Percentiles rank a stretch among this genome's conserved stretches.
phyloP scores from a whole-genome alignment of 208 protist species.

The Angomonas deanei region DNA sequence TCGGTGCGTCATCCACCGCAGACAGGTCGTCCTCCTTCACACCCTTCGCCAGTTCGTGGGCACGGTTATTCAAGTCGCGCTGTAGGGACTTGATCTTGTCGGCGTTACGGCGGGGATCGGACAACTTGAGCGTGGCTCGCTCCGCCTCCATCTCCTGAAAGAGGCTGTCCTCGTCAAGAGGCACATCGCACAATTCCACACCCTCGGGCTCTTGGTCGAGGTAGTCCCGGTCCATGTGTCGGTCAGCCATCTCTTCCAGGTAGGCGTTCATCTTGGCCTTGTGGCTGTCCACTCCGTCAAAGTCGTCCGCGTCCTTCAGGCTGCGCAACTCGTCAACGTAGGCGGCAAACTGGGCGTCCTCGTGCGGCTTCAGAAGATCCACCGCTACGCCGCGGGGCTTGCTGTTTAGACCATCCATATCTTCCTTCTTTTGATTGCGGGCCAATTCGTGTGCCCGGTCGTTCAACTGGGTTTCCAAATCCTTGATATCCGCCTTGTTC shows the following conservation, averaged over 20 bases:
- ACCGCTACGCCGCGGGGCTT: constrained; percentile 41
- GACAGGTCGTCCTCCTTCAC: constrained; percentile 33
- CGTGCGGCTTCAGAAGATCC: constrained; percentile 50
- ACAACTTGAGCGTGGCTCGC: constrained; percentile 40
- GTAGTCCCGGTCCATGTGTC: constrained; percentile 48
- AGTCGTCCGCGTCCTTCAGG: constrained; percentile 30
- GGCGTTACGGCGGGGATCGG: constrained; percentile 21
- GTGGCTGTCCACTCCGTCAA: constrained; percentile 12
- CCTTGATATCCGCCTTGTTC: constrained; percentile 38
- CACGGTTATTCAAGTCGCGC: constrained; percentile 48
- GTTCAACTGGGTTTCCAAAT: constrained; percentile 53
- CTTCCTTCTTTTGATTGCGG: constrained; percentile 43
- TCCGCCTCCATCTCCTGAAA: constrained; percentile 52
- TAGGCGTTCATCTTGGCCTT: constrained; percentile 38
- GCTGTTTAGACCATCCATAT: constrained; percentile 36
- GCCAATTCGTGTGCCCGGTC: constrained; percentile 42
- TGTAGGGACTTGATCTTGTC: constrained; percentile 33
- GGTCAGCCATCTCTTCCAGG: constrained; percentile 32
- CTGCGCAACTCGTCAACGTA: constrained; percentile 32
- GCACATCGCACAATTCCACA: constrained; percentile 48
- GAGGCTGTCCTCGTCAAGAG: constrained; percentile 48
- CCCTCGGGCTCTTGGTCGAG: constrained; percentile 58
- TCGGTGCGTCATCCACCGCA: constrained; percentile 28
- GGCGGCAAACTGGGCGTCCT: constrained; percentile 34
- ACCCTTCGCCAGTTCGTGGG: constrained; percentile 47